These are phyloP conservation scores for Phytophthora aleatoria DNA, from an alignment of 352 stramenopile species.

Conservation along the genomic window DNA sequence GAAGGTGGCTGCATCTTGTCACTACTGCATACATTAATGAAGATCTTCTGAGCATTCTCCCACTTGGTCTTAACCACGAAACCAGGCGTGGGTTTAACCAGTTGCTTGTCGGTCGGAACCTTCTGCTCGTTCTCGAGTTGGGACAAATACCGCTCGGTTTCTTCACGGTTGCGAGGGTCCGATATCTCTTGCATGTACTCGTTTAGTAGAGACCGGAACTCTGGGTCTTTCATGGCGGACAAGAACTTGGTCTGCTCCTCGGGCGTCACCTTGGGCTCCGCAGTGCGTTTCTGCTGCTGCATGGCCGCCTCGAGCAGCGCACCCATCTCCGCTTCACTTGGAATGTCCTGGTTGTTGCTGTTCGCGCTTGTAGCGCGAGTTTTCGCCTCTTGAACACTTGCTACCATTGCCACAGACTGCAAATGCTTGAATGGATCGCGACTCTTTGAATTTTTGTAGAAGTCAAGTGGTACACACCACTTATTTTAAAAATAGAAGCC, in stretches of 20 bases:
- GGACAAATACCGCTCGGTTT: slow-evolving; percentile 91
- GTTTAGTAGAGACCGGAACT: slow-evolving; percentile 92
- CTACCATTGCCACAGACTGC: slow-evolving; percentile 18
- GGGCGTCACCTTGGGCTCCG: slow-evolving; percentile 17
- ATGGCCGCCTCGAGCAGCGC: slow-evolving; percentile 59
- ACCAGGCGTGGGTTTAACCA: slow-evolving; percentile 82
- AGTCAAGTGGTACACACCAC: slow-evolving; percentile 12
- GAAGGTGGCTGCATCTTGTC: slow-evolving; percentile 84
- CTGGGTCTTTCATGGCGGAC: slow-evolving; percentile 88
- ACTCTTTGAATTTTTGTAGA: slow-evolving; percentile 18
- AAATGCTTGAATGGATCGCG: slow-evolving; percentile 15
- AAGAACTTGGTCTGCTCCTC: slow-evolving; percentile 87
- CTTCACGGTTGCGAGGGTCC: slow-evolving; percentile 85
- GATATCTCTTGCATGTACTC: slow-evolving; percentile 96
- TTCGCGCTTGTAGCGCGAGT: not conserved
- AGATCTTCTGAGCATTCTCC: slow-evolving; percentile 71
- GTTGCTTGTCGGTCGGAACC: slow-evolving; percentile 82
- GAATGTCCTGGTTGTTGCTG: slow-evolving; percentile 23
- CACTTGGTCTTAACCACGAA: slow-evolving; percentile 94
- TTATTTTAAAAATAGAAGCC: slow-evolving; percentile 19
- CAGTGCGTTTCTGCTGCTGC: slow-evolving; percentile 26
- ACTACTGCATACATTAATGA: slow-evolving; percentile 93
- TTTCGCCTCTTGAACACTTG: slow-evolving; percentile 2
- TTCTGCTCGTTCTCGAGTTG: slow-evolving; percentile 91
- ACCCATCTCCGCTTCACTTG: slow-evolving; percentile 51